Evolutionary conservation across 2,329 filamentous ascomycete genomes (phyloP).

Genomic region (Penicillium sp.): DNA sequence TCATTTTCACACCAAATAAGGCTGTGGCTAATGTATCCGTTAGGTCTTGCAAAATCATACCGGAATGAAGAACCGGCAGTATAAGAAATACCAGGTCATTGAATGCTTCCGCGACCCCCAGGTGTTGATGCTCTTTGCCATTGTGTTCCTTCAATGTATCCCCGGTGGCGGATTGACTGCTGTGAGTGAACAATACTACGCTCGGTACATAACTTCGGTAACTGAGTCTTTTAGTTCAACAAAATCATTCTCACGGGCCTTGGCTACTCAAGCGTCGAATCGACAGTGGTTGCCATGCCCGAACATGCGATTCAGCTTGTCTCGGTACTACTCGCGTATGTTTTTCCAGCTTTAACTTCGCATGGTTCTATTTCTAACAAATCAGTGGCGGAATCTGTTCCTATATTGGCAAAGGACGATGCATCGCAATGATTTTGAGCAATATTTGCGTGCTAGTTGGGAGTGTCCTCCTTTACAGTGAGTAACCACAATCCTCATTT

Average conservation of each 20-base stretch:
- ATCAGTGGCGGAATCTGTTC: not conserved
- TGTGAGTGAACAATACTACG: not conserved
- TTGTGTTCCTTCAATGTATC: not conserved
- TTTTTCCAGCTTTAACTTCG: not conserved
- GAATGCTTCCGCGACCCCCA: not conserved
- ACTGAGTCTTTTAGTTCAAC: not conserved
- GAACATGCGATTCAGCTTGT: not conserved
- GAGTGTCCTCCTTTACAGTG: not conserved
- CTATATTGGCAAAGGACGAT: not conserved
- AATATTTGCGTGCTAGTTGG: not conserved
- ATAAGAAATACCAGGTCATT: not conserved
- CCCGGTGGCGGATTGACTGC: not conserved
- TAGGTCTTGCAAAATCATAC: not conserved
- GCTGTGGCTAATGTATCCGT: not conserved
- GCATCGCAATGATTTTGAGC: not conserved
- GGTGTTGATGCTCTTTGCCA: conserved; percentile 2
- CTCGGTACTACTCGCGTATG: not conserved
- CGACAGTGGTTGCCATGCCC: not conserved
- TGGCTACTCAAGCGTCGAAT: not conserved
- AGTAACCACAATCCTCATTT: not conserved
- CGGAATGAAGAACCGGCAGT: not conserved
- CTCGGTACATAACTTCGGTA: too few relatives aligned
- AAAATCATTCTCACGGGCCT: not conserved
- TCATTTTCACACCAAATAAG: not conserved
- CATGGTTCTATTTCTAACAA: not conserved